Evolutionary conservation across 345 rosid genomes (phyloP), one percentile per base, ranked within the genome.

Genomic region (Reutealis trisperma): DNA sequence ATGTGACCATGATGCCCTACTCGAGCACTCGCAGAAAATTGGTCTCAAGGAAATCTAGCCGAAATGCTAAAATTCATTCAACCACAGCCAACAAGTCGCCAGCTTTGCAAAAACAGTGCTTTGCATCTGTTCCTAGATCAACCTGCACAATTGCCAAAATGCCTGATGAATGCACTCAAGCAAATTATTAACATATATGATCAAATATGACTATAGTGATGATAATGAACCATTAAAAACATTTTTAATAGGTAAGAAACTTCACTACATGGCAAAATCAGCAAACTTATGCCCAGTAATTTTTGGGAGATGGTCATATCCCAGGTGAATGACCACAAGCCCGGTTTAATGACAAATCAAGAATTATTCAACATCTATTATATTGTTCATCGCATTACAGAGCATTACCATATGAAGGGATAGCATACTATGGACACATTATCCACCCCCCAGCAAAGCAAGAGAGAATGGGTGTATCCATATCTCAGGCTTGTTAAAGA

Each of bases 1-100:
- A 69, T 18, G 60, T 54, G 22, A 5, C 47, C 55, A 32, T 9
- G 41, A 55, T 18, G 30, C 22, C 27, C 47, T 30, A 71, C 16
- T 1, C 41, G 5, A 63, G 8, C 34, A 15, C 59, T 70, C 41
- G 5, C 0, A 32, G 5, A 44, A 41, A 60, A 52, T 4, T 37
- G 41, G 1, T 32, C 22, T 44, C 21, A 34, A 32, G 19, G 34
- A 52, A 57, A 45, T 1, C 47, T 8, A 2, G 57, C 9, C 22
- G 19, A 63, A 58, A 55, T 32, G 24, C 45, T 4, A 52, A 27
- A 67, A 37, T 73, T 90, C 85, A 94, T 79, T 92, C 92, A 8
- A 94, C 97, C 41, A 87, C 89, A 60, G 97, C 97, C 77, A 94
- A 82, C 80, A 94, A 81, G 74, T 93, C 98, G n/a, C 91, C 86